Base-by-base conservation (phyloP, 768 basidiomycete species). In the Postia placenta region DNA sequence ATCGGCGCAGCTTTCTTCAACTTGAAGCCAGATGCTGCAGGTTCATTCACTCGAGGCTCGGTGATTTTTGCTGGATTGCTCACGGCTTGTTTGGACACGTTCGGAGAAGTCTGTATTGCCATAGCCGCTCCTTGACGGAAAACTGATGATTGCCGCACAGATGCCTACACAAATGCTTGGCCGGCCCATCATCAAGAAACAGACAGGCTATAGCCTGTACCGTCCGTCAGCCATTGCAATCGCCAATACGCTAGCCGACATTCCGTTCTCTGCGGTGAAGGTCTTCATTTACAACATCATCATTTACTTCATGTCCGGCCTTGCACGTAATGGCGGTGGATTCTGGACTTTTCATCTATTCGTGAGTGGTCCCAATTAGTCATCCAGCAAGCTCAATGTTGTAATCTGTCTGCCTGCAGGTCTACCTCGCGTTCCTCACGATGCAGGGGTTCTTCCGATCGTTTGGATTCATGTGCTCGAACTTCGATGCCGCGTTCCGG, bases 401-500 rank as follows among this genome's bases (percentile, higher is more conserved):
- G 15, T 26, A 27, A 11, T 23, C 11, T 4, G 5, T 24, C 19
- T 14, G n/a, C 12, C 2, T 37, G 11, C 36, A 63, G 62, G 73
- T 74, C 43, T 85, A 85, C 52, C 17, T 78, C 22, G 76, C 79
- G 1, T 88, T 78, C 63, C 69, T 91, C 45, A 64, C 79, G 20
- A 85, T 92, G 81, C 85, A 88, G 65, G 86, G 81, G 0, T 88
- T 92, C 73, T 95, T 93, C 79, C 71, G 89, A 35, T 81, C 80
- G 0, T 76, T 87, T 49, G 85, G 85, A 25, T 52, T 75, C 48
- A 63, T 81, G 53, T 80, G 74, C 58, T 61, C 66, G 54, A 76
- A 73, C 66, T 82, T 79, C 59, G 73, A 79, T 52, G 68, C 67
- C 38, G 79, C 71, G 11, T 79, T 75, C 64, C 74, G 71, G 49